Evolutionary conservation across 139 green algal species (phyloP), one percentile per base, ranked within the genome.

Genomic region (Trebouxia sp.): DNA sequence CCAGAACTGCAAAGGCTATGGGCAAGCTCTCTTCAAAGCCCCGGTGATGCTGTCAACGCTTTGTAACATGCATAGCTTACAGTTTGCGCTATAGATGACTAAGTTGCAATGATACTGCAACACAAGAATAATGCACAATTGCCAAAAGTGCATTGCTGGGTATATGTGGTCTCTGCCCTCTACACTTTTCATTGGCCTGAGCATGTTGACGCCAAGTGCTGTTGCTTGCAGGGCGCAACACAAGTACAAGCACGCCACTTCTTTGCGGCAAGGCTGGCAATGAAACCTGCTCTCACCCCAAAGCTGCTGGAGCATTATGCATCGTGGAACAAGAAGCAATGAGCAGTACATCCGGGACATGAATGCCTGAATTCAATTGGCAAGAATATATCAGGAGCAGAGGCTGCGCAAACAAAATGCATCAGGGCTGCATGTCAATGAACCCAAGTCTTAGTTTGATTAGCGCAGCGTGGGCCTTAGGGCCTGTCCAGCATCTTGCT

Each of bases 161-260:
- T n/a, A n/a, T n/a, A n/a, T n/a, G n/a, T n/a, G n/a, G n/a, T n/a
- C n/a, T n/a, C n/a, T n/a, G n/a, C n/a, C n/a, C n/a, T n/a, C n/a
- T 53, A 17, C 47, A 53, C 14, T 11, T 53, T 53, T 53, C 14
- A 17, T 53, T 17, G 3, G 2, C 47, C 20, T 14, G 20, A 17
- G 47, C 47, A 53, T 26, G 47, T 5, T 53, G 47, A 53, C 47
- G 47, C 1, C 47, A 53, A 26, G 14, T 53, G 47, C 6, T 11
- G 3, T 22, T 17, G 5, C 6, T 32, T 72, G 62, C 62, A 77
- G 41, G 39, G 69, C 20, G 69, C 69, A 12, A 51, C 26, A 53
- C 37, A 77, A 6, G 69, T 77, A 24, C 9, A 1, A 55, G 69
- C 69, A 35, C 69, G 41, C 24, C 69, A 77, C 42, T 77, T 77